Evolutionary conservation across 768 basidiomycete species (phyloP), one percentile per base, ranked within the genome.

Genomic region (Brasilioporus rufonigricans): DNA sequence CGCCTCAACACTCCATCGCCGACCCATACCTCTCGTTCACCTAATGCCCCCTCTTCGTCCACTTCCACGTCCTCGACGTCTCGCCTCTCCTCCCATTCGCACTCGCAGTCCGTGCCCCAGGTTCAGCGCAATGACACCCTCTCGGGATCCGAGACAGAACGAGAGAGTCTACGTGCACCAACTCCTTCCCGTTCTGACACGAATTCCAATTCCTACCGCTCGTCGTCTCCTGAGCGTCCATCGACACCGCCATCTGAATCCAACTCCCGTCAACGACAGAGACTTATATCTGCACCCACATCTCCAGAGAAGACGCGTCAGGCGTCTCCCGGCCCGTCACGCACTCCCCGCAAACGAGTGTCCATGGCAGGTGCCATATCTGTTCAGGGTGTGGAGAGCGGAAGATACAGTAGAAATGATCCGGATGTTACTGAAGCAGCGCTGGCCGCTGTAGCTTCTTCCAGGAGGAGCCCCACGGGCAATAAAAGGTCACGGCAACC

Each of bases 81-180:
- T 50, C 72, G 73, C 55, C 70, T 61, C 53, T 70, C 74, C 50
- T 64, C 71, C 26, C 60, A 67, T 53, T 64, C 74, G 8, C 67
- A 76, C 53, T 55, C 68, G 47, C 61, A 63, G 7, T 62, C 67
- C 38, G 44, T 55, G 63, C 41, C 61, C 10, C 68, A 61, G 52
- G 57, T 61, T 60, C 71, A 55, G 61, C 70, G 60, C 41, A 58
- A 57, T 32, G 72, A 74, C 47, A 74, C 70, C 31, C 77, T 78
- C 50, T 91, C 89, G 8, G 90, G 90, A 31, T 91, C 89, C 3
- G 91, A 91, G 68, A 92, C 90, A 0, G 91, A 92, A 68, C 83
- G 87, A 41, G 89, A 91, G 69, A 79, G 76, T 36, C 62, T 68
- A 36, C 68, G 68, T 65, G 71, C 67, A 8, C 65, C 65, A 16